A percentile compares a stretch with the other conserved stretches of the same genome.
phyloP scores from a whole-genome alignment of 2,329 filamentous ascomycete genomes.

The Venturia aucupariae region DNA sequence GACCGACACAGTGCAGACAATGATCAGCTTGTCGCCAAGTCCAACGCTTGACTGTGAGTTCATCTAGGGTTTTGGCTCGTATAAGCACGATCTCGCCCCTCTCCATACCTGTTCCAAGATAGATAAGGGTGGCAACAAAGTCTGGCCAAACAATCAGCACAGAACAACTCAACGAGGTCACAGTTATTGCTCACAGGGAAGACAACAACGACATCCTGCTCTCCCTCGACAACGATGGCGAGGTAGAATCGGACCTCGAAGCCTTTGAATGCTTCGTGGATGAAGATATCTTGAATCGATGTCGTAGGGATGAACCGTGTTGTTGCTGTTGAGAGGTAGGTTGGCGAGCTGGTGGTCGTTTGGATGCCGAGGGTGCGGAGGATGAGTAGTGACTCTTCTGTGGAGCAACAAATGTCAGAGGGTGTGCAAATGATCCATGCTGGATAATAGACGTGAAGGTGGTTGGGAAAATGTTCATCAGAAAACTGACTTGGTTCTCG shows the following conservation, averaged over 20 bases:
- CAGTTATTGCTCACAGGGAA: conserved; percentile 56
- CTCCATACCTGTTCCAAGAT: conserved; percentile 88
- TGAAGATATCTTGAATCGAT: conserved; percentile 83
- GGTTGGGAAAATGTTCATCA: not conserved
- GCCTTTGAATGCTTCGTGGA: conserved; percentile 89
- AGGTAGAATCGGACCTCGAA: conserved; percentile 89
- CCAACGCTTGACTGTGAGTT: not conserved
- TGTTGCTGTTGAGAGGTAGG: conserved; percentile 53
- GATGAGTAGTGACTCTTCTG: conserved; percentile 77
- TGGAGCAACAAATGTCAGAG: conserved; percentile 22
- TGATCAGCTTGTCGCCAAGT: not conserved
- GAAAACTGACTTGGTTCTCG: conserved; percentile 8
- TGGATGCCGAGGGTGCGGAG: conserved; percentile 86
- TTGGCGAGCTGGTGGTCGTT: conserved; percentile 62
- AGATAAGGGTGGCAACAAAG: conserved; percentile 60
- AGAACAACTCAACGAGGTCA: not conserved
- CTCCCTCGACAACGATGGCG: conserved; percentile 79
- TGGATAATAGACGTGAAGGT: not conserved
- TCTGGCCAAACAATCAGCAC: conserved; percentile 27
- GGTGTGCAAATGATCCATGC: conserved; percentile 13
- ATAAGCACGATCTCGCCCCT: conserved; percentile 72
- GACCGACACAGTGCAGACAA: not conserved
- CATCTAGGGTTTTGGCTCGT: conserved; percentile 47
- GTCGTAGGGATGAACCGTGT: conserved; percentile 83
- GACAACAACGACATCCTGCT: conserved; percentile 85